These are phyloP conservation scores for Suillus clintonianus DNA, from an alignment of 768 basidiomycete species.

Conservation along the genomic window DNA sequence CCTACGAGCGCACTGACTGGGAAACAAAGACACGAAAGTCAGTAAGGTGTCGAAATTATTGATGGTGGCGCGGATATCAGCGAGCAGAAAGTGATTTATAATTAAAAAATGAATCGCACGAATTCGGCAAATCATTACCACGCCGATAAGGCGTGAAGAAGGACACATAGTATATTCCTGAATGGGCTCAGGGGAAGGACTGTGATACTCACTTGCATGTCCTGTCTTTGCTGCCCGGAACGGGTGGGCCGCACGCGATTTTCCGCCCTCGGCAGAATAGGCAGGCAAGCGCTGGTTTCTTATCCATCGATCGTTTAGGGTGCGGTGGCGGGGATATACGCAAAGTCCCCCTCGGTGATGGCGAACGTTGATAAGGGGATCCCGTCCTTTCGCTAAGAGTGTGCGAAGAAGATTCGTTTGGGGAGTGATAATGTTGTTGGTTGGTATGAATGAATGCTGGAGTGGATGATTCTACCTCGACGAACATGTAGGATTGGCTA, in stretches of 20 bases:
- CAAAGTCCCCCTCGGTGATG: constrained; percentile 20
- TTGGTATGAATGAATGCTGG: constrained; percentile 11
- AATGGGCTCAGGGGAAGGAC: background rate
- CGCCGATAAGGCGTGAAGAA: constrained; percentile 14
- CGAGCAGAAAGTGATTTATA: constrained; percentile 8
- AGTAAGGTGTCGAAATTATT: constrained; percentile 16
- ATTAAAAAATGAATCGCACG: constrained; percentile 10
- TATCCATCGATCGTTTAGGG: constrained; percentile 33
- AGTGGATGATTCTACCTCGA: constrained; percentile 11
- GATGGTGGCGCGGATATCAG: constrained; percentile 27
- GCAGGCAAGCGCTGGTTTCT: constrained; percentile 66
- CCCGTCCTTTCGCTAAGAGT: constrained; percentile 15
- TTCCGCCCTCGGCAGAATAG: constrained; percentile 68
- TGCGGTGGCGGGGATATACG: constrained; percentile 25
- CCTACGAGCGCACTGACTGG: constrained; percentile 73
- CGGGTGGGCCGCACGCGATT: constrained; percentile 67
- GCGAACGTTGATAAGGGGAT: constrained; percentile 24
- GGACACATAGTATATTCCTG: constrained; percentile 1
- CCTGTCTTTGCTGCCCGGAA: constrained; percentile 51
- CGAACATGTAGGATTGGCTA: constrained; percentile 21
- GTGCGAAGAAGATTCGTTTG: constrained; percentile 11
- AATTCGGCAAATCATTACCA: constrained; percentile 12
- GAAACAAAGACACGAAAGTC: constrained; percentile 22
- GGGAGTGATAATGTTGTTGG: constrained; percentile 12
- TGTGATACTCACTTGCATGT: constrained; percentile 63